phyloP scores from a whole-genome alignment of 1,284 basidiomycete genomes.

The Sphagnurus paluster region DNA sequence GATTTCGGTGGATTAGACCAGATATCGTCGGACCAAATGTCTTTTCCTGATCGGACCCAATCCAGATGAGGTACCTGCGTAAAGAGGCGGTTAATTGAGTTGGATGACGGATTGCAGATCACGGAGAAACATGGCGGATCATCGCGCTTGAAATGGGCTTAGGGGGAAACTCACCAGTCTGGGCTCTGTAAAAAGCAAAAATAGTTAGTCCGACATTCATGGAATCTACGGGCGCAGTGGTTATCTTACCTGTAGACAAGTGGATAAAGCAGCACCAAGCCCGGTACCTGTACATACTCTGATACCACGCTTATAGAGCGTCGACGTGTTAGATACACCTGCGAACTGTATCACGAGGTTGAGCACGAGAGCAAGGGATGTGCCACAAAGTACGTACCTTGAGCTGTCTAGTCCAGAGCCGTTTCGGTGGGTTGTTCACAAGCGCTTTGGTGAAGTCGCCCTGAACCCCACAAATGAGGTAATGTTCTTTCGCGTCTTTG shows the following conservation, averaged over 20 bases:
- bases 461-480: conserved; percentile 71
- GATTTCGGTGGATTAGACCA: conserved; percentile 58
- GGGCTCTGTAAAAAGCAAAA: conserved; percentile 43
- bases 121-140: conserved; percentile 22
- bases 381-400: conserved; percentile 42
- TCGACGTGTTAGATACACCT: conserved; percentile 77
- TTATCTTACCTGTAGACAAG: conserved; percentile 61
- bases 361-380: conserved; percentile 1
- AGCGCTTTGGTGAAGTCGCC: conserved; percentile 68
- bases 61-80: conserved; percentile 67
- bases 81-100: conserved; percentile 6
- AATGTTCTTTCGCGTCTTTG: conserved; percentile 59
- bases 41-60: conserved; percentile 77
- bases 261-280: conserved; percentile 76
- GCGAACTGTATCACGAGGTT: conserved; percentile 49
- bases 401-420: conserved; percentile 68
- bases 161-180: conserved; percentile 50
- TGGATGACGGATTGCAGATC: conserved; percentile 3
- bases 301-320: conserved; percentile 74
- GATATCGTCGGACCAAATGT: conserved; percentile 80
- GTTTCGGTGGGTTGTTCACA: conserved; percentile 59
- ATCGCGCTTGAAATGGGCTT: conserved; percentile 3
- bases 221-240: neutral
- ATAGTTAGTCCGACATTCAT: conserved; percentile 3
- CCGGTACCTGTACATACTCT: conserved; percentile 85